These are phyloP conservation scores for Edaphochlamys debaryana DNA, from an alignment of 139 green algal species.

Conservation along the genomic window DNA sequence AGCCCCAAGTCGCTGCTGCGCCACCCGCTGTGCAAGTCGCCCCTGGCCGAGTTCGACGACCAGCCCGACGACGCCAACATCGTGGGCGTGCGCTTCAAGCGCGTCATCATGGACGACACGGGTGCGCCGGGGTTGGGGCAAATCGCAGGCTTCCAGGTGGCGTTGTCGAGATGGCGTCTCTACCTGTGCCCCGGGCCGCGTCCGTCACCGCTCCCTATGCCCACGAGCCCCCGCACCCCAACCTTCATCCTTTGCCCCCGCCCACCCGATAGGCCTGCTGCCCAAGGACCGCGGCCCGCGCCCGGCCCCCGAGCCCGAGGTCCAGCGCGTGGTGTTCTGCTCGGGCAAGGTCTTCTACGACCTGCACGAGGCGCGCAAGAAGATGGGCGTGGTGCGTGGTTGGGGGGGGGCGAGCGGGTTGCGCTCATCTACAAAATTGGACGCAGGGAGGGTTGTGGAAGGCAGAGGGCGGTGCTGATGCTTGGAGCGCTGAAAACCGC, in stretches of 20 bases:
- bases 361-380: slow-evolving; percentile 87
- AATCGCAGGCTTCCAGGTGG: too few species aligned
- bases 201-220: too few species aligned
- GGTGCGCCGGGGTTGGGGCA: too few species aligned
- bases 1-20: slow-evolving; percentile 96
- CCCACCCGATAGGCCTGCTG: slow-evolving; percentile 45
- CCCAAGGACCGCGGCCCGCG: slow-evolving; percentile 70
- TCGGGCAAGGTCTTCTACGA: slow-evolving; percentile 99
- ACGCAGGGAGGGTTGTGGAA: too few species aligned
- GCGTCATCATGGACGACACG: slow-evolving; percentile 97
- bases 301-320: slow-evolving; percentile 69
- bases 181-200: too few species aligned
- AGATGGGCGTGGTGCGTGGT: slow-evolving; percentile 52
- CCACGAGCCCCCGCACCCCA: not conserved
- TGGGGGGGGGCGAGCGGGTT: too few species aligned
- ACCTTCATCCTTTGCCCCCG: not conserved
- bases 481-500: too few species aligned
- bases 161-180: not conserved
- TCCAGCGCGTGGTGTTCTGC: slow-evolving; percentile 93
- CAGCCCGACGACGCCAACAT: slow-evolving; percentile 81
- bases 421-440: too few species aligned
- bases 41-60: slow-evolving; percentile 95
- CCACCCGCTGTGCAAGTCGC: slow-evolving; percentile 86
- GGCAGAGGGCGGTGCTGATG: too few species aligned
- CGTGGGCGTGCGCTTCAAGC: slow-evolving; percentile 95